A percentile compares a stretch with the other conserved stretches of the same genome.
Conservation (phyloP, 106 monocot species). For the Platanthera guangdongensis region DNA sequence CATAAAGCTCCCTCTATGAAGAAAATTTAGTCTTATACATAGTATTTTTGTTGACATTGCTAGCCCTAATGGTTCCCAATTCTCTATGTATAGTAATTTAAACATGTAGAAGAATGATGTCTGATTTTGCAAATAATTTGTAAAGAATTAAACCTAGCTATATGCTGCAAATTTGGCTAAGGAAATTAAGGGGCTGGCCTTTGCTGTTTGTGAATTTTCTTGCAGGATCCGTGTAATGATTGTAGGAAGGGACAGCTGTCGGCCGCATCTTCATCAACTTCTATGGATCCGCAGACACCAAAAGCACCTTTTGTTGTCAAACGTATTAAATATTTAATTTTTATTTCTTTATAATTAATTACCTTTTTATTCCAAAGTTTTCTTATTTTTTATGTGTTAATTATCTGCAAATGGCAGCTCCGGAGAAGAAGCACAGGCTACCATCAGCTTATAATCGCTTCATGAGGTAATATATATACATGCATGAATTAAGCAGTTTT, state of each 20-base stretch:
- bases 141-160: too few relatives aligned
- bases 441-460: conserved; percentile 96
- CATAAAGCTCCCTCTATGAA: too few relatives aligned
- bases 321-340: conserved; percentile 19
- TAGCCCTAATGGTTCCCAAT: too few relatives aligned
- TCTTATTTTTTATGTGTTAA: neutral
- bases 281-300: conserved; percentile 16
- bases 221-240: conserved; percentile 32
- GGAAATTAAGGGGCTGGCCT: neutral
- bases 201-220: neutral
- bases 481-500: too few relatives aligned
- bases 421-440: conserved; percentile 91
- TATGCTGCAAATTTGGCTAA: too few relatives aligned
- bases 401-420: conserved; percentile 40
- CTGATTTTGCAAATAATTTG: too few relatives aligned
- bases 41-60: too few relatives aligned
- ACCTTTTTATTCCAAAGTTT: conserved; percentile 2
- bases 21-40: too few relatives aligned
- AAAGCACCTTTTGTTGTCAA: conserved; percentile 56
- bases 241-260: conserved; percentile 23
- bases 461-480: conserved; percentile 58
- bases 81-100: too few relatives aligned
- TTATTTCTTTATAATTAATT: neutral
- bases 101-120: too few relatives aligned
- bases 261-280: conserved; percentile 20